Evolutionary conservation across 805 yeast species (phyloP), one percentile per base, ranked within the genome.

Genomic region (Pichia heedii): DNA sequence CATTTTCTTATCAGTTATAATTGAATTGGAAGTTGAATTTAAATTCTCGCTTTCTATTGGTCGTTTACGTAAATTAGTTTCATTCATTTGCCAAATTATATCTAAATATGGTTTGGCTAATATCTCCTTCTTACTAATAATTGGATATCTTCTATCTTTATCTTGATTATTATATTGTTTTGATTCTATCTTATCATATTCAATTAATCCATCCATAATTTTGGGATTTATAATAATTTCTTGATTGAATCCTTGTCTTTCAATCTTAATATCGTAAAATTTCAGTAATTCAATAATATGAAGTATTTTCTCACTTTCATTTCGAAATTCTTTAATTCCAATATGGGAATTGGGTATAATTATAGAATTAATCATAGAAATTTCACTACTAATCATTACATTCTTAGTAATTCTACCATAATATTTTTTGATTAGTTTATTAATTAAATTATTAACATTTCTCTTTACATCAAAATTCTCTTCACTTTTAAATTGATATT

Each of bases 401-500:
- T 58, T 40, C 37, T 56, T 60, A 29, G 59, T 50, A 4, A 55
- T 50, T 10, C 32, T 39, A 15, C 44, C 24, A 18, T 9, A 60
- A 29, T 50, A 56, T 32, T 50, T 18, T 32, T 52, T 34, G 11
- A 51, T 46, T 18, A 72, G 41, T 21, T 52, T 54, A 37, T 56
- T 64, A n/a, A 67, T 52, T 1, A 60, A 46, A 3, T 71, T 63
- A 18, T 46, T 50, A 45, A 68, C 62, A 29, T 56, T 56, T 45
- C 64, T 65, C 34, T 50, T 57, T 6, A 47, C 29, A 42, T 75
- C 81, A 44, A 52, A 61, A 44, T 64, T 67, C 50, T 68, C 72
- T 37, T 67, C 70, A 6, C 67, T 47, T 40, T 48, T 50, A 37
- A 51, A 56, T 22, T 45, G 22, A 22, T 35, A 35, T 22, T 22